Base-by-base conservation (phyloP, 176 grass and related monocot genomes). In the Triticum timopheevii region DNA sequence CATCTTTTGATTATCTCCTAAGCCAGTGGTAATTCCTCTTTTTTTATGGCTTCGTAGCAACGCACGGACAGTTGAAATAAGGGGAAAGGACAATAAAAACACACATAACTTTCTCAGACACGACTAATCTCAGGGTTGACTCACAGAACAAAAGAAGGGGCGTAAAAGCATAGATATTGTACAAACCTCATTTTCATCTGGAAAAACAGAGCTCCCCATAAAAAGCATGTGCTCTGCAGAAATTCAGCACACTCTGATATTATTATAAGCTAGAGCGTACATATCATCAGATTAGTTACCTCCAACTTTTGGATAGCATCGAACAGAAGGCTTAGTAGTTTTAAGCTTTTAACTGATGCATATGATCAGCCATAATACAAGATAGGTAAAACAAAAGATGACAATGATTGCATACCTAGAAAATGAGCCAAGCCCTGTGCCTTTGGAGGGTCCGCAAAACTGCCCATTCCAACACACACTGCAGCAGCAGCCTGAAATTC, bases 141-240 rank as follows among this genome's bases (percentile, higher is more conserved):
- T 58, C 35, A 40, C 25, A 47, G 40, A 79, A 31, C 16, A 76
- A 65, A 70, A 67, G 13, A 72, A 84, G 62, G 45, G 23, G 8
- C 5, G 8, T 16, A 84, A 59, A 78, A 82, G 74, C 40, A 50
- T 83, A 42, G 35, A 73, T 15, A 82, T 9, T 27, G 49, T 77
- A 90, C 93, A 23, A 89, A 98, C 96, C 96, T 98, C 96, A 12
- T 98, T 96, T 93, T 98, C 97, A 74, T 98, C 94, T 59, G 97
- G 97, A 98, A 93, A 98, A 86, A 93, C 89, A 73, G 92, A 82
- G 88, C 97, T 98, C 81, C 97, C 97, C 97, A 98, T 98, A 86
- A 98, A 98, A 94, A 98, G 97, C 97, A 98, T 98, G 68, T 98
- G 97, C 58, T 98, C 97, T 98, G 87, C 79, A 93, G 89, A 90